Evolutionary conservation across 2,329 filamentous ascomycete genomes (phyloP).

Genomic region (Ceratocystis destructans): DNA sequence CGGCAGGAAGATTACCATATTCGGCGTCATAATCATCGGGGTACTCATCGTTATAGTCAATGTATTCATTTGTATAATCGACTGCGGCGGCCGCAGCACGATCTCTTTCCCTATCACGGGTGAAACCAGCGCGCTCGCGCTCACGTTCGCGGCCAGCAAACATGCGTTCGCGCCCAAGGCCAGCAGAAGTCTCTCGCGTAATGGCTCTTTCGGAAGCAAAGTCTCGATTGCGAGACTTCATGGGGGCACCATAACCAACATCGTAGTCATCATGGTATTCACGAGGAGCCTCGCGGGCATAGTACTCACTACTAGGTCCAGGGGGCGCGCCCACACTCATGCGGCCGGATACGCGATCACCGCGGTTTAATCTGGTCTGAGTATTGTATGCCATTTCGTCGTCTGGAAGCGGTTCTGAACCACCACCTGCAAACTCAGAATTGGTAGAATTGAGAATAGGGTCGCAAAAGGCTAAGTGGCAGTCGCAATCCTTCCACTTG

Average conservation of each 20-base stretch:
- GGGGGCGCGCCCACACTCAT: slow-evolving; percentile 9
- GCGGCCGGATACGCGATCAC: slow-evolving; percentile 13
- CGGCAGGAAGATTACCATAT: slow-evolving; percentile 13
- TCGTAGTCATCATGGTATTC: slow-evolving; percentile 18
- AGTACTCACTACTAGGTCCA: slow-evolving; percentile 13
- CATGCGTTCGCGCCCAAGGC: slow-evolving; percentile 9
- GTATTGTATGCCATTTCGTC: slow-evolving; percentile 15
- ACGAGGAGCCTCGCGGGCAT: slow-evolving; percentile 17
- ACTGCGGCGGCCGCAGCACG: slow-evolving; percentile 12
- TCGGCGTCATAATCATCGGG: slow-evolving; percentile 13
- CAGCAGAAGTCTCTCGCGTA: slow-evolving; percentile 13
- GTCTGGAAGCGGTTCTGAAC: slow-evolving; percentile 7
- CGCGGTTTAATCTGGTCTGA: slow-evolving; percentile 13
- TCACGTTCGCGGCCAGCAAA: slow-evolving; percentile 9
- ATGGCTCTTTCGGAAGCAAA: slow-evolving; percentile 1
- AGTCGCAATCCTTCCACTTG: slow-evolving; percentile 74
- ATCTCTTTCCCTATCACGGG: slow-evolving; percentile 7
- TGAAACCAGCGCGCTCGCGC: slow-evolving; percentile 2
- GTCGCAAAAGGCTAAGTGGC: slow-evolving; percentile 63
- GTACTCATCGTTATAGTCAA: slow-evolving; percentile 16
- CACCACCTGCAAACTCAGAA: slow-evolving; percentile 1
- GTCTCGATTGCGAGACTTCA: slow-evolving; percentile 7
- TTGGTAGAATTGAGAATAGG: slow-evolving; percentile 22
- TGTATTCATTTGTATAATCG: slow-evolving; percentile 10
- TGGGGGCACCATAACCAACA: slow-evolving; percentile 12